A percentile compares a stretch with the other conserved stretches of the same genome.
Evolutionary conservation across 2,329 filamentous ascomycete genomes (phyloP).

Genomic region (Sporothrix pallida): DNA sequence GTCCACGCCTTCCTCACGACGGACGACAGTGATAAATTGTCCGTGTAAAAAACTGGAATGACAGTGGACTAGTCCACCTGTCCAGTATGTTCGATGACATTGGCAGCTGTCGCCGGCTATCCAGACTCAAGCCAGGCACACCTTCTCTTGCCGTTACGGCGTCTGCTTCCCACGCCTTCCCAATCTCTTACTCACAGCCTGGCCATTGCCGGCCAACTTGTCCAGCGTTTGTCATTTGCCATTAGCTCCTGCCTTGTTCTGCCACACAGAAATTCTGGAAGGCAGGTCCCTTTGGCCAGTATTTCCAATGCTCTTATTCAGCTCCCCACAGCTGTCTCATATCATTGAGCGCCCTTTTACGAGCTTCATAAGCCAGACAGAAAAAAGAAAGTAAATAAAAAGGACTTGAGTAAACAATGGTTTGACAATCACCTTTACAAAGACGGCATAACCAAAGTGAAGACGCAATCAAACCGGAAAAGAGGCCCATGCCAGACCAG

Average conservation of each 20-base stretch:
- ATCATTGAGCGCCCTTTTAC: not conserved
- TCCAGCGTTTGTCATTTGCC: constrained; percentile 16
- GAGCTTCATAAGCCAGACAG: constrained; percentile 22
- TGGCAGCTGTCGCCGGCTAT: not conserved
- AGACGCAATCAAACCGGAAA: not conserved
- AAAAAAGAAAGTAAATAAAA: not conserved
- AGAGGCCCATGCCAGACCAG: constrained; percentile 23
- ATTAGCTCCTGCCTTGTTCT: not conserved
- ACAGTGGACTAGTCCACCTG: not conserved
- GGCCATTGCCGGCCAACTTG: constrained; percentile 7
- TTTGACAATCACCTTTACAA: not conserved
- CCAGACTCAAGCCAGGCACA: not conserved
- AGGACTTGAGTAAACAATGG: not conserved
- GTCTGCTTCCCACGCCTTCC: constrained; percentile 8
- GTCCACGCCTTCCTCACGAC: not conserved
- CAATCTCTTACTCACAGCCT: not conserved
- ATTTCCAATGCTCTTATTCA: constrained; percentile 20
- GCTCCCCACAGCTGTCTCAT: constrained; percentile 8
- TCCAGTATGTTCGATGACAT: not conserved
- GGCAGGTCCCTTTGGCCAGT: not conserved
- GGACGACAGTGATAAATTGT: constrained; percentile 3
- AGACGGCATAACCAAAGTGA: constrained; percentile 4
- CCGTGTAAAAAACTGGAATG: constrained; percentile 11
- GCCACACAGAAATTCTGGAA: not conserved
- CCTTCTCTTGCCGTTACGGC: constrained; percentile 10